phyloP scores from a whole-genome alignment of 2,329 filamentous ascomycete species.

The Ascochyta pisi region DNA sequence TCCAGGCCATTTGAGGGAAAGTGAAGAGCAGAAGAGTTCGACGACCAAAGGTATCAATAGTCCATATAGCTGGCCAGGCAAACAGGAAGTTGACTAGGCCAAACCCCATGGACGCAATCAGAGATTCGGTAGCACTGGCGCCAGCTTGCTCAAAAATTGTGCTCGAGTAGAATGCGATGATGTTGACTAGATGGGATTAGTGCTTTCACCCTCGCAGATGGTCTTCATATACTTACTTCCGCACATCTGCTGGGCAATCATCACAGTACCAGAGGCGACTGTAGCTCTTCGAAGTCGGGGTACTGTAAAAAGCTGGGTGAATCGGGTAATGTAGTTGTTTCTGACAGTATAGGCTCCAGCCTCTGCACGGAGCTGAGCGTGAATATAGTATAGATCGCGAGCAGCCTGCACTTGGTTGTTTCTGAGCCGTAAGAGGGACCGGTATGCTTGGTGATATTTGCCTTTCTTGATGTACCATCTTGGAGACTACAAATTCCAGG shows the following conservation, averaged over 20 bases:
- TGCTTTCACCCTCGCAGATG: not conserved
- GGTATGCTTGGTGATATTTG: constrained; percentile 46
- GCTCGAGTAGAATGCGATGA: constrained; percentile 58
- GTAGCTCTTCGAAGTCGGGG: constrained; percentile 74
- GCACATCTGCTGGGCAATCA: constrained; percentile 70
- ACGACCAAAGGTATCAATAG: constrained; percentile 61
- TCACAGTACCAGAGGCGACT: constrained; percentile 76
- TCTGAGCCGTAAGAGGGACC: constrained; percentile 44
- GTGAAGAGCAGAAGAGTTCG: constrained; percentile 58
- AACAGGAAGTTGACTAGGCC: constrained; percentile 65
- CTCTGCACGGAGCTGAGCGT: constrained; percentile 45
- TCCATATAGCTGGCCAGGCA: constrained; percentile 64
- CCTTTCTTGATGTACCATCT: constrained; percentile 47
- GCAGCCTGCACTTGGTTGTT: constrained; percentile 48
- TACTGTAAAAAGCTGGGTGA: constrained; percentile 67
- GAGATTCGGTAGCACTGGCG: constrained; percentile 45
- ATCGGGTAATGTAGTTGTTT: constrained; percentile 44
- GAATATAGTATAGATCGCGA: constrained; percentile 52
- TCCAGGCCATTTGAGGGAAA: constrained; percentile 58
- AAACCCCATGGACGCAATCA: constrained; percentile 63
- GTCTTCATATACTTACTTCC: constrained; percentile 42
- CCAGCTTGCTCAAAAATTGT: constrained; percentile 57
- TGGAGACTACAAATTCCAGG: constrained; percentile 15
- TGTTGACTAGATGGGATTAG: constrained; percentile 41
- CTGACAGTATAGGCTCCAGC: not conserved